Conservation (phyloP, 2,329 filamentous ascomycete genomes). For the Rutstroemia sydowiana region DNA sequence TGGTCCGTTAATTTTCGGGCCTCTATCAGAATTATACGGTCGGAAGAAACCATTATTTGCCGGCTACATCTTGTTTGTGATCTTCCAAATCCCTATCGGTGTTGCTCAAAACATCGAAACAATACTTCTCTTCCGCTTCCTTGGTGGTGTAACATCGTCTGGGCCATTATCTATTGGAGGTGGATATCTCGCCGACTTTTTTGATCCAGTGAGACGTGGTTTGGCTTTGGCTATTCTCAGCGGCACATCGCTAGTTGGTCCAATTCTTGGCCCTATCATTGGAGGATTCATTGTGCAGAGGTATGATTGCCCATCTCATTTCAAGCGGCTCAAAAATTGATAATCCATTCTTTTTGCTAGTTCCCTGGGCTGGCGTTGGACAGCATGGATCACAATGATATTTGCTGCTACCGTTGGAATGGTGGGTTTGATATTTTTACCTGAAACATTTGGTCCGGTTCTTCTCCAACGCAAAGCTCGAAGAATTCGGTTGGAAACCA, state of each 20-base stretch:
- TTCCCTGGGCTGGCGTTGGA: conserved; percentile 53
- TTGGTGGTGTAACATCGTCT: conserved; percentile 45
- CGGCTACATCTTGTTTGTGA: conserved; percentile 33
- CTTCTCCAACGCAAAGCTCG: conserved; percentile 41
- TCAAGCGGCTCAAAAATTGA: no score
- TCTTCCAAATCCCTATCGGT: conserved; percentile 48
- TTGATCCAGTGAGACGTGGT: conserved; percentile 49
- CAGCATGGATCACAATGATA: conserved; percentile 46
- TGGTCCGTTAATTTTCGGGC: conserved; percentile 61
- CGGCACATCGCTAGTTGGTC: conserved; percentile 31
- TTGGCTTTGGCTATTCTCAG: conserved; percentile 61
- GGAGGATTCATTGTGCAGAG: conserved; percentile 35
- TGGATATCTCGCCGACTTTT: conserved; percentile 59
- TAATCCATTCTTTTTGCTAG: no score
- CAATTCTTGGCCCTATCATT: conserved; percentile 29
- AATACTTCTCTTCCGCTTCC: conserved; percentile 46
- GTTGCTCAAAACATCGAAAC: conserved; percentile 46
- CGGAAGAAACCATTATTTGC: conserved; percentile 46
- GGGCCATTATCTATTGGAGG: conserved; percentile 43
- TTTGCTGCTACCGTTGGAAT: conserved; percentile 35
- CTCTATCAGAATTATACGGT: conserved; percentile 55
- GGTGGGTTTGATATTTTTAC: conserved; percentile 37
- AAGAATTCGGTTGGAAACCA: conserved; percentile 35
- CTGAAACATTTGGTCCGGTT: conserved; percentile 43
- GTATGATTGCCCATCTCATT: no score